Evolutionary conservation across 1,284 basidiomycete genomes (phyloP), one percentile per base, ranked within the genome.

Genomic region (Coniophora puteana): DNA sequence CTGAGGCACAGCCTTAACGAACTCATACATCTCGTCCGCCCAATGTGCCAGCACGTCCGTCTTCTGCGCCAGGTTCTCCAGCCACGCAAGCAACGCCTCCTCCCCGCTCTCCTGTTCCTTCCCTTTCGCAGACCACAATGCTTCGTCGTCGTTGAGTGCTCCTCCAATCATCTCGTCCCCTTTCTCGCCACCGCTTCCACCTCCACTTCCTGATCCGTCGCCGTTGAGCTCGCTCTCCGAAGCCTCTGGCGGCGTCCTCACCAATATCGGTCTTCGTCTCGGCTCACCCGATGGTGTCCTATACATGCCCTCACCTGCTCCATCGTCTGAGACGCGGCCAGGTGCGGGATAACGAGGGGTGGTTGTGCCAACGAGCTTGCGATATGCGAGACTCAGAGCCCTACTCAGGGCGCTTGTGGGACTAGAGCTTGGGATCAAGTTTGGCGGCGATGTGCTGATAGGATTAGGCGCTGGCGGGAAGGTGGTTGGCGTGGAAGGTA

Each of bases 11-110:
- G 79, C 80, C 63, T 80, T 89, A 34, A 89, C 80, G 62, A 80
- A 82, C 40, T 89, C 82, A 48, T 95, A 86, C 77, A 93, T 90
- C 60, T 87, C 81, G 63, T 98, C 94, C 25, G 90, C 95, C 77
- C 94, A 94, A 49, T 90, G 86, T 39, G 88, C 88, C 41, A 98
- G 68, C 26, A 95, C 92, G 48, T 90, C 88, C 18, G 94, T 93
- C 74, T 98, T 98, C 71, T 96, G 92, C 8, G 93, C 94, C 0
- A 93, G 65, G 49, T 95, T 89, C 58, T 97, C 93, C 28, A 98
- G 69, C 16, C 66, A 62, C 3, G 71, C 77, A 8, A 97, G 67
- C 7, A 98, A 64, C 43, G 80, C 79, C 44, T 91, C 88, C 52
- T 97, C 93, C 38, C 85, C 69, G 0, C 89, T 83, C 53, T 94